A percentile compares a stretch with the other conserved stretches of the same genome.
Evolutionary conservation across 805 yeast species (phyloP).

Genomic region (Sugiyamaella valdiviana): DNA sequence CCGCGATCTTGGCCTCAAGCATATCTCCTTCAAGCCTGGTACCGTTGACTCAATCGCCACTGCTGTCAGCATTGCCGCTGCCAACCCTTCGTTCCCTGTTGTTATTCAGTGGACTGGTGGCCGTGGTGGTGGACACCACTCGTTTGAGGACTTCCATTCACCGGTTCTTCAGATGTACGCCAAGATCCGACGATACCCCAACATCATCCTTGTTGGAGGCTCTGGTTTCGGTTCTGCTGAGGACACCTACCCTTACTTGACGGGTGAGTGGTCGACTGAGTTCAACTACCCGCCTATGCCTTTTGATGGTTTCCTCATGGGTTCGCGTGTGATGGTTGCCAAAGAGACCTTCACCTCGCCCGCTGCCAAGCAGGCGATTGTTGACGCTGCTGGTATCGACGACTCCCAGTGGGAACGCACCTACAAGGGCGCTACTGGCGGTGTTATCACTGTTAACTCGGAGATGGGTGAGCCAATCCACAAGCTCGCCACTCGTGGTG

Average conservation of each 20-base stretch:
- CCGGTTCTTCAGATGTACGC: slow-evolving; percentile 95
- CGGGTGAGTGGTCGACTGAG: slow-evolving; percentile 90
- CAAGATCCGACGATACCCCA: slow-evolving; percentile 83
- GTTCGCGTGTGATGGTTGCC: slow-evolving; percentile 96
- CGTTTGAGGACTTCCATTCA: slow-evolving; percentile 98
- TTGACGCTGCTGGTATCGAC: slow-evolving; percentile 81
- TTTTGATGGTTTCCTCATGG: slow-evolving; percentile 92
- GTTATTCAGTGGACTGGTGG: slow-evolving; percentile 99
- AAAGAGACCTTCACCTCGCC: slow-evolving; percentile 92
- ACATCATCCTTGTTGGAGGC: slow-evolving; percentile 90
- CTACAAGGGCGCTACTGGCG: slow-evolving; percentile 94
- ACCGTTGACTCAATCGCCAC: slow-evolving; percentile 87
- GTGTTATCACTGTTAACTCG: slow-evolving; percentile 89
- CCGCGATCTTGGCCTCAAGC: slow-evolving; percentile 83
- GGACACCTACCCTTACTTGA: slow-evolving; percentile 94
- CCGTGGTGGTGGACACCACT: slow-evolving; percentile 99
- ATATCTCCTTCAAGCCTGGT: slow-evolving; percentile 96
- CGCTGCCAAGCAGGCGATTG: slow-evolving; percentile 90
- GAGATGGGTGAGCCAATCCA: slow-evolving; percentile 99
- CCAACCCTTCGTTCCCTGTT: slow-evolving; percentile 94
- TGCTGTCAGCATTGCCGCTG: slow-evolving; percentile 84
- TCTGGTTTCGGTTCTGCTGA: slow-evolving; percentile 97
- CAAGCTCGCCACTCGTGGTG: slow-evolving; percentile 97
- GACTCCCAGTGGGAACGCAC: slow-evolving; percentile 91
- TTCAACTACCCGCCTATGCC: slow-evolving; percentile 98